These are phyloP conservation scores for Chalciporus chontae DNA, from an alignment of 768 basidiomycete genomes.

Conservation along the genomic window DNA sequence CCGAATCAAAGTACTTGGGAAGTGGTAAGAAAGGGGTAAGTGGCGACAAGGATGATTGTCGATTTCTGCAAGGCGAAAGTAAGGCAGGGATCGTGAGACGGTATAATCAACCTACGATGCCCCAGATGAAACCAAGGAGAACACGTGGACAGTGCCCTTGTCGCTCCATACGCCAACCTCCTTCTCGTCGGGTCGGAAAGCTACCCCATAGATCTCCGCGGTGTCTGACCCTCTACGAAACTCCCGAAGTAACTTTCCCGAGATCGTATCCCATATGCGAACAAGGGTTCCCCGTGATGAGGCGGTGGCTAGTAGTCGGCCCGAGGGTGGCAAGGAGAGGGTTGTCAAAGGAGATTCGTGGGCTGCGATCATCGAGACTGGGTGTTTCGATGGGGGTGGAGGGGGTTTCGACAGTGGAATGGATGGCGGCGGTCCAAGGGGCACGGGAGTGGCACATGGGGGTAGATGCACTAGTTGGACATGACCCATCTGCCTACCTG, in stretches of 20 bases:
- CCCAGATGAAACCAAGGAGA: conserved; percentile 66
- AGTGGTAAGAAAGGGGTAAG: conserved; percentile 77
- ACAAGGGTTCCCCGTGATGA: conserved; percentile 82
- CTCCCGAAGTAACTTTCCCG: conserved; percentile 73
- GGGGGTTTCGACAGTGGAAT: conserved; percentile 53
- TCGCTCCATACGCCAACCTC: conserved; percentile 93
- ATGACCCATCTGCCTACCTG: conserved; percentile 83
- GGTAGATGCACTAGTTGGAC: conserved; percentile 85
- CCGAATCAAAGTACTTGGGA: conserved; percentile 91
- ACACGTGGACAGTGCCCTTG: conserved; percentile 91
- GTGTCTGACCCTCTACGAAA: conserved; percentile 85
- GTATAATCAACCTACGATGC: conserved; percentile 50
- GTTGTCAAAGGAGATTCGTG: conserved; percentile 79
- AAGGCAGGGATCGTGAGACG: conserved; percentile 1
- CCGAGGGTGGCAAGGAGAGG: conserved; percentile 73
- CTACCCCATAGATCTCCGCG: conserved; percentile 88
- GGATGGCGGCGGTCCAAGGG: conserved; percentile 54
- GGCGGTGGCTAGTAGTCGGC: conserved; percentile 78
- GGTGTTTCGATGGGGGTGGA: conserved; percentile 54
- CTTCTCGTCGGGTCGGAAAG: conserved; percentile 81
- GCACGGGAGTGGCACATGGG: conserved; percentile 62
- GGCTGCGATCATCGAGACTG: conserved; percentile 79
- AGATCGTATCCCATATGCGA: conserved; percentile 76
- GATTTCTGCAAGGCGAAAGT: conserved; percentile 52
- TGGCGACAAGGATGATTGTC: conserved; percentile 78